A percentile compares a stretch with the other conserved stretches of the same genome.
phyloP scores from a whole-genome alignment of 441 rosid genomes.

The Pelargonium fulgidum region DNA sequence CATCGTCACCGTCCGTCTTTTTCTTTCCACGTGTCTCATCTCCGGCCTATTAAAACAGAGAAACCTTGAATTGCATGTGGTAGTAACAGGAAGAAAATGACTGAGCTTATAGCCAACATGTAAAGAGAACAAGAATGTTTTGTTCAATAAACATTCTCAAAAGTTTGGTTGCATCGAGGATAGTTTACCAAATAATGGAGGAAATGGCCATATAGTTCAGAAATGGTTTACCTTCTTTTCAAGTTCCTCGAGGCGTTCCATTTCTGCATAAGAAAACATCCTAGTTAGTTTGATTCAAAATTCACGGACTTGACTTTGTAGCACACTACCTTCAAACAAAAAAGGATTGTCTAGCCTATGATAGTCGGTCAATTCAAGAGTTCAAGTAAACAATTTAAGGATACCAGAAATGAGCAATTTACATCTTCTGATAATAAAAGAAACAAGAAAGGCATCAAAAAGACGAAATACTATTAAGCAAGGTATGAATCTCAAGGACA shows the following conservation, averaged over 20 bases:
- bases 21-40: constrained; percentile 33
- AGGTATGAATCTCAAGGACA: no score
- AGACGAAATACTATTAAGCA: no score
- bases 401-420: neutral
- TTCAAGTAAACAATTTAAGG: neutral
- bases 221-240: constrained; percentile 5
- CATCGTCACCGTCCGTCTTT: constrained; percentile 30
- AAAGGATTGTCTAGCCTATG: neutral
- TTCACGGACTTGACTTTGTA: neutral
- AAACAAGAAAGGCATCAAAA: neutral
- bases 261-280: neutral
- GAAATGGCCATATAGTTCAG: neutral
- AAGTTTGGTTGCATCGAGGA: neutral
- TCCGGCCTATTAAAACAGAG: constrained; percentile 20
- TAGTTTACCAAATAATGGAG: neutral
- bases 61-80: neutral
- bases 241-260: neutral
- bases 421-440: neutral
- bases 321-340: neutral
- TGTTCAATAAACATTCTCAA: neutral
- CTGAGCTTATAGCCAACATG: neutral
- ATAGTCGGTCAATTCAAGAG: neutral
- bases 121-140: neutral
- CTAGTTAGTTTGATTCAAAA: neutral
- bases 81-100: neutral